Conservation (phyloP, 345 rosid genomes). For the Salix purpurea region DNA sequence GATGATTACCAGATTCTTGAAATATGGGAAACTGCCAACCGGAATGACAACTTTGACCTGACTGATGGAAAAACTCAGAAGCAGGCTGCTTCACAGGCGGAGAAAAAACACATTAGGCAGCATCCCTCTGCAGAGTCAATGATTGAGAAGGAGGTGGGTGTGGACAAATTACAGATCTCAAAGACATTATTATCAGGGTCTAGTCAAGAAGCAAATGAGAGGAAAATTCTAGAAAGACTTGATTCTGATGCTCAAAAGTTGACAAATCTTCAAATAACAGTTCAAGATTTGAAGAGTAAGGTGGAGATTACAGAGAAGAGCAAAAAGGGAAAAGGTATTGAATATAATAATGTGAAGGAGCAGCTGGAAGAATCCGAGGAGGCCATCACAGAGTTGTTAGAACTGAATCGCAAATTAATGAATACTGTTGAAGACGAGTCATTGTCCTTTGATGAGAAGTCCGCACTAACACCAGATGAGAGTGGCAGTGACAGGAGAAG, state of each 20-base stretch:
- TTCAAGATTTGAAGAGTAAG: constrained; percentile 74
- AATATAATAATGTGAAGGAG: constrained; percentile 59
- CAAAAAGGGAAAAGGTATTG: constrained; percentile 58
- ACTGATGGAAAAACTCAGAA: constrained; percentile 41
- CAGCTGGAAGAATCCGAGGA: constrained; percentile 81
- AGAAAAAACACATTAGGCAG: constrained; percentile 38
- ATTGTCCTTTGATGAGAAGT: constrained; percentile 39
- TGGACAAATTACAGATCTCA: constrained; percentile 71
- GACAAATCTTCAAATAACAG: constrained; percentile 66
- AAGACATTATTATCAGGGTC: constrained; percentile 52
- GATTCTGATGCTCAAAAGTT: constrained; percentile 85
- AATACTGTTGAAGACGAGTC: constrained; percentile 49
- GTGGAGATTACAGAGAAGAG: constrained; percentile 60
- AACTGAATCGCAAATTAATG: constrained; percentile 50
- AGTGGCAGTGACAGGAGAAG: constrained; percentile 39
- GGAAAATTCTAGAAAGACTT: constrained; percentile 81
- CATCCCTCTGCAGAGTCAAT: constrained; percentile 51
- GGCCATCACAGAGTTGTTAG: constrained; percentile 55
- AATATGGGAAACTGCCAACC: constrained; percentile 50
- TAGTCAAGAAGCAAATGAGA: constrained; percentile 48
- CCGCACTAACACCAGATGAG: constrained; percentile 44
- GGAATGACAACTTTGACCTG: constrained; percentile 41
- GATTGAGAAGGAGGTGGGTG: constrained; percentile 59
- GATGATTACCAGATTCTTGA: constrained; percentile 51
- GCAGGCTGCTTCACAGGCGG: constrained; percentile 10